Evolutionary conservation across 768 basidiomycete species (phyloP).

Genomic region (Pleurotus platypus): DNA sequence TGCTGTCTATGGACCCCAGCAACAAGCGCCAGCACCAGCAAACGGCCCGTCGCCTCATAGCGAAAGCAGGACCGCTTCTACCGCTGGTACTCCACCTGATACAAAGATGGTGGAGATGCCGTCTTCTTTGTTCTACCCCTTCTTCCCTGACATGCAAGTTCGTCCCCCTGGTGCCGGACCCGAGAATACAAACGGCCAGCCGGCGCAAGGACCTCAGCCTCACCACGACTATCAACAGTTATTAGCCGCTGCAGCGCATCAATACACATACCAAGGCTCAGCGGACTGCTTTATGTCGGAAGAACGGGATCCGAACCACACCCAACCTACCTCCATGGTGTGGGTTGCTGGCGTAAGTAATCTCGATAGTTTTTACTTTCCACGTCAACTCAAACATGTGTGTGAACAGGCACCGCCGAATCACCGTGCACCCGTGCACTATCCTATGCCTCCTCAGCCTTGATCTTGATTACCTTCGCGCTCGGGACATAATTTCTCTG

Average conservation of each 20-base stretch:
- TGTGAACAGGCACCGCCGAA: not conserved
- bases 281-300: conserved; percentile 70
- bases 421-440: conserved; percentile 2
- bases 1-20: conserved; percentile 31
- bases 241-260: conserved; percentile 56
- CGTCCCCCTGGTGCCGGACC: conserved; percentile 15
- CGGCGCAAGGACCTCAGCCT: conserved; percentile 13
- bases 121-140: conserved; percentile 70
- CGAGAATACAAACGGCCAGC: conserved; percentile 5
- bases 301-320: conserved; percentile 46
- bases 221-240: conserved; percentile 48
- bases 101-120: conserved; percentile 63
- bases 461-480: not conserved
- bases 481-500: not conserved
- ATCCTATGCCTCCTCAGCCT: conserved; percentile 11
- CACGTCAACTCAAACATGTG: not conserved
- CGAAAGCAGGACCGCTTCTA: conserved; percentile 19
- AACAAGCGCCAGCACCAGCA: conserved; percentile 24
- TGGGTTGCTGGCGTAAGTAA: conserved; percentile 44
- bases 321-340: conserved; percentile 19
- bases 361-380: conserved; percentile 8
- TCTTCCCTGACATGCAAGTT: conserved; percentile 53
- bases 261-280: conserved; percentile 48
- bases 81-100: conserved; percentile 32
- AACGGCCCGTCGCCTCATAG: conserved; percentile 25